A percentile compares a stretch with the other conserved stretches of the same genome.
Conservation (phyloP, 1,284 basidiomycete genomes). For the Naganishia sp. region DNA sequence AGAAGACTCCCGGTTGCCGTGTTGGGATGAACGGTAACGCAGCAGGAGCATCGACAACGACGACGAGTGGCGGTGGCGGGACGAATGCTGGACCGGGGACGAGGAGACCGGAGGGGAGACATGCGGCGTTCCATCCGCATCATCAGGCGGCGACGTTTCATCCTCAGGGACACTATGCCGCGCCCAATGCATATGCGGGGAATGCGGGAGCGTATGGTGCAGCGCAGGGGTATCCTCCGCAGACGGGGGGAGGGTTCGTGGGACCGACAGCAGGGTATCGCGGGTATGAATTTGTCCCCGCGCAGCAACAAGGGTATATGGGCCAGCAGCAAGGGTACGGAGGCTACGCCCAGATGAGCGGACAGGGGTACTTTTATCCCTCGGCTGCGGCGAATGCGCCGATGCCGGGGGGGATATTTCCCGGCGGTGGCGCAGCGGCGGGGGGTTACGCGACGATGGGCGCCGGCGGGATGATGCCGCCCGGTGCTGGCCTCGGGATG, state of each 20-base stretch:
- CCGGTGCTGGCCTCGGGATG: background rate
- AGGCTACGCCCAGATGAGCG: constrained; percentile 2
- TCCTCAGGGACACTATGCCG: constrained; percentile 15
- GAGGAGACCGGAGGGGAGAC: background rate
- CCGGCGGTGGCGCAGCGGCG: constrained; percentile 3
- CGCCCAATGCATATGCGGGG: background rate
- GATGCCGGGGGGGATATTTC: background rate
- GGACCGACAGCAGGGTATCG: background rate
- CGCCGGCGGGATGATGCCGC: constrained; percentile 2
- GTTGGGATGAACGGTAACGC: constrained; percentile 25
- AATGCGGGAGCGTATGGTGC: background rate
- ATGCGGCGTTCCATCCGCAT: constrained; percentile 14
- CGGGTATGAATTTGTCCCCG: constrained; percentile 19
- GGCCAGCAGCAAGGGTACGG: constrained; percentile 5
- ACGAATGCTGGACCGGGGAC: background rate
- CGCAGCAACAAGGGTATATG: constrained; percentile 10
- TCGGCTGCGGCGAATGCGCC: background rate
- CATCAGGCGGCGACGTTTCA: constrained; percentile 15
- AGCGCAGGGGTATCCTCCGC: background rate
- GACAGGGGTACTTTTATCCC: background rate
- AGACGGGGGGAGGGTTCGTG: background rate
- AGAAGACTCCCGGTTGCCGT: no score
- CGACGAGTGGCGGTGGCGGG: background rate
- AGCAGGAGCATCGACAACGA: background rate
- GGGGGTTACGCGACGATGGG: background rate